These are phyloP conservation scores for Metschnikowia vanudenii DNA, from an alignment of 805 yeast genomes.

Conservation along the genomic window DNA sequence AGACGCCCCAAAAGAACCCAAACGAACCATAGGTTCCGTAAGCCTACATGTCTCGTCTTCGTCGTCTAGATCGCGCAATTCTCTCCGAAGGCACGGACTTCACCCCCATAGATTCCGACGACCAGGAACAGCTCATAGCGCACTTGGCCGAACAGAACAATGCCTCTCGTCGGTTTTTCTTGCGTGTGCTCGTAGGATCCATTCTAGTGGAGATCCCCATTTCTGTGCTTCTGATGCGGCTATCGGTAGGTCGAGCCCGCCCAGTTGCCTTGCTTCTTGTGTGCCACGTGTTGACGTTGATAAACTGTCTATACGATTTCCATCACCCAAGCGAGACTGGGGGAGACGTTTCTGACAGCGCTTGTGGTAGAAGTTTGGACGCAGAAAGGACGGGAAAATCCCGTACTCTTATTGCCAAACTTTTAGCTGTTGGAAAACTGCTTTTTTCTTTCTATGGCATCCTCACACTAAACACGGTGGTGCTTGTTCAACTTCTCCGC, in stretches of 20 bases:
- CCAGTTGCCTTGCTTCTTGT: constrained; percentile 8
- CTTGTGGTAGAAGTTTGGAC: too few relatives aligned
- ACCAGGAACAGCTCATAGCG: constrained; percentile 23
- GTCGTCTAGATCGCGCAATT: constrained; percentile 23
- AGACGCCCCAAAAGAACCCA: too few relatives aligned
- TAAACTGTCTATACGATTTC: constrained; percentile 16
- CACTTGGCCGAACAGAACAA: constrained; percentile 18
- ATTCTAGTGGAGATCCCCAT: constrained; percentile 20
- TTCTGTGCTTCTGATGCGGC: constrained; percentile 12
- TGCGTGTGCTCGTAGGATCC: constrained; percentile 12
- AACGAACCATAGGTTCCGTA: background rate
- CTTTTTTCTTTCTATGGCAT: constrained; percentile 9
- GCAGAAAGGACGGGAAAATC: too few relatives aligned
- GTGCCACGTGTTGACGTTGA: constrained; percentile 12
- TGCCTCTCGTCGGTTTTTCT: constrained; percentile 9
- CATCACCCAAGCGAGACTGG: constrained; percentile 1
- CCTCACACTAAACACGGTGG: constrained; percentile 11
- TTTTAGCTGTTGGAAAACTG: background rate
- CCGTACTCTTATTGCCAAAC: too few relatives aligned
- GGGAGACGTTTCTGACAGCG: too few relatives aligned
- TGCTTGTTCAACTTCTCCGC: constrained; percentile 18
- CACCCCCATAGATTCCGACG: constrained; percentile 23
- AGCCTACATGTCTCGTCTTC: constrained; percentile 21
- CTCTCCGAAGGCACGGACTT: constrained; percentile 17
- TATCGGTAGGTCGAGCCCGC: constrained; percentile 1